Conservation (phyloP, 768 basidiomycete species). For the Nidula microcarpa region DNA sequence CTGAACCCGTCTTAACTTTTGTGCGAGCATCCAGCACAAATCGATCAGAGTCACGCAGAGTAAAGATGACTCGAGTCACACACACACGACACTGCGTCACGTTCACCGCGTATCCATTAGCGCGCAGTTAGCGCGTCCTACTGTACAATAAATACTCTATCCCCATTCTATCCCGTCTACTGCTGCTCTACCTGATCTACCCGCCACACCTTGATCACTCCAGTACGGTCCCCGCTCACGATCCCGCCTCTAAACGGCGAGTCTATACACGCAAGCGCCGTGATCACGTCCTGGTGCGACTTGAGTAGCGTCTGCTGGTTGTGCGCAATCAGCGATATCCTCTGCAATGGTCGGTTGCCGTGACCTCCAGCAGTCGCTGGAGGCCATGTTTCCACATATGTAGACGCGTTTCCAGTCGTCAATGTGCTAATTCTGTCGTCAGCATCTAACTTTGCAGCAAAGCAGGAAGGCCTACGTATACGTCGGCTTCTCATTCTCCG, state of each 20-base stretch:
- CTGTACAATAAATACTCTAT: too few species aligned
- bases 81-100: not conserved
- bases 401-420: constrained; percentile 42
- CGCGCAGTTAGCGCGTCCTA: too few species aligned
- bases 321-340: constrained; percentile 74
- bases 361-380: constrained; percentile 38
- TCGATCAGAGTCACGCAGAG: constrained; percentile 34
- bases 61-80: not conserved
- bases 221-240: constrained; percentile 88
- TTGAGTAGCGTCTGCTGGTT: constrained; percentile 83
- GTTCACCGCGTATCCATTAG: too few species aligned
- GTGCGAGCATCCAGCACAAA: constrained; percentile 32
- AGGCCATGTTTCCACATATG: constrained; percentile 65
- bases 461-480: constrained; percentile 58
- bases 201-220: constrained; percentile 89
- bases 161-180: not conserved
- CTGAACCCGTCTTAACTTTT: constrained; percentile 25
- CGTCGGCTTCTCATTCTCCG: constrained; percentile 68
- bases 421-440: constrained; percentile 19
- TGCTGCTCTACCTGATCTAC: constrained; percentile 49
- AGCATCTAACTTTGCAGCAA: not conserved
- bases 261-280: constrained; percentile 81
- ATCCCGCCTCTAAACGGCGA: constrained; percentile 91
- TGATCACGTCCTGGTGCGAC: constrained; percentile 89
- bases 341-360: constrained; percentile 66